Evolutionary conservation across 140 eudicot genomes (phyloP).

Genomic region (Flaveria floridana): DNA sequence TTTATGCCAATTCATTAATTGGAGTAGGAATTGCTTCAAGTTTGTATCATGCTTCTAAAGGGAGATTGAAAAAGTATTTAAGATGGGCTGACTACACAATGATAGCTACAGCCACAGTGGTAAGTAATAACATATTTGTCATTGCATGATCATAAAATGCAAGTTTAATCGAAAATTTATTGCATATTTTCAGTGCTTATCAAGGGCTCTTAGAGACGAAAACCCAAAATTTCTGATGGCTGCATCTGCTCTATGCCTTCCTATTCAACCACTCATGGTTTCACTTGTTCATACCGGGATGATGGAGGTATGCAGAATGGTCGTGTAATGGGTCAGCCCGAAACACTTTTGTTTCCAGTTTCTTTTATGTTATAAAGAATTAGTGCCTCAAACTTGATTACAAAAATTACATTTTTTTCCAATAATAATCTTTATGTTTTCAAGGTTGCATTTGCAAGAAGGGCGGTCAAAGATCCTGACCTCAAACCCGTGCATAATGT

Average conservation of each 20-base stretch:
- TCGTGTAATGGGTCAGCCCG: neutral
- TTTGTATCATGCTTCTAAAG: constrained; percentile 87
- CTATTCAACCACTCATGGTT: constrained; percentile 92
- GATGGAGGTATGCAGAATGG: constrained; percentile 68
- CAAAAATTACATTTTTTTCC: neutral
- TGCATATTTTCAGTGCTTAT: constrained; percentile 59
- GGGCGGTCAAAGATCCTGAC: constrained; percentile 67
- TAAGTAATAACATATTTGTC: constrained; percentile 32
- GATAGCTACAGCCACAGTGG: constrained; percentile 96
- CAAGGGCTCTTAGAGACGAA: constrained; percentile 81
- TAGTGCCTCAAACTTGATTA: too few relatives aligned
- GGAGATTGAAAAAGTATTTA: constrained; percentile 64
- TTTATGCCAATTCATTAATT: constrained; percentile 87
- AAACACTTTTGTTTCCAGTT: neutral
- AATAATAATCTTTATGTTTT: neutral
- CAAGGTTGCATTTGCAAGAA: constrained; percentile 83
- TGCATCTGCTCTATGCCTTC: constrained; percentile 78
- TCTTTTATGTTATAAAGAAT: too few relatives aligned
- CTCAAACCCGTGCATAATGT: constrained; percentile 70
- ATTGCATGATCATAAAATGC: neutral
- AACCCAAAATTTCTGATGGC: constrained; percentile 86
- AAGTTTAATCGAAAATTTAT: neutral
- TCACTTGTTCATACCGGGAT: constrained; percentile 92
- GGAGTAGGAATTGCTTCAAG: constrained; percentile 95
- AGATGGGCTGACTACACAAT: constrained; percentile 97